Percentiles rank a stretch among this genome's conserved stretches.
Conservation (phyloP, 2,329 filamentous ascomycete species). For the Neurospora crassa region DNA sequence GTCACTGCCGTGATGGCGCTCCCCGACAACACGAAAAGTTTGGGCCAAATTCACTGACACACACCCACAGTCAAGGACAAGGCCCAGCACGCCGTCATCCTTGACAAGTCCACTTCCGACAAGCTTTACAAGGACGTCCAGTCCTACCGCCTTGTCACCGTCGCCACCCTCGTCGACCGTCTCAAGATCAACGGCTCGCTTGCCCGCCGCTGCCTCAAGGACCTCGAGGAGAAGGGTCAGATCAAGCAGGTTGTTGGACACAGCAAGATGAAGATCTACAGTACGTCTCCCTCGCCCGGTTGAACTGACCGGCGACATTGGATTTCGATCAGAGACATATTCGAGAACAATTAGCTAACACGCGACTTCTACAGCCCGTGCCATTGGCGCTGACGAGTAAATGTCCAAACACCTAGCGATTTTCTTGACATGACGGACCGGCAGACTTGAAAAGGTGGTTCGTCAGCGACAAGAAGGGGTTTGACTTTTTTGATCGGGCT, state of each 20-base stretch:
- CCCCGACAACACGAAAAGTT: neutral
- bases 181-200: slow-evolving; percentile 99
- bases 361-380: slow-evolving; percentile 40
- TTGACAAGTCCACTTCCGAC: slow-evolving; percentile 95
- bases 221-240: slow-evolving; percentile 95
- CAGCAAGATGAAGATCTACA: slow-evolving; percentile 99
- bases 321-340: neutral
- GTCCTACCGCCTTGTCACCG: slow-evolving; percentile 98
- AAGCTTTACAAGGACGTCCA: slow-evolving; percentile 99
- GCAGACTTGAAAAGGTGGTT: slow-evolving; percentile 17
- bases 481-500: slow-evolving; percentile 21
- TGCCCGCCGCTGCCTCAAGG: slow-evolving; percentile 77
- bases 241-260: slow-evolving; percentile 97
- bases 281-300: slow-evolving; percentile 31
- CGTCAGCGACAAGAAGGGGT: slow-evolving; percentile 11
- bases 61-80: slow-evolving; percentile 83
- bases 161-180: slow-evolving; percentile 96
- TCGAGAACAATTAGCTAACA: slow-evolving; percentile 15
- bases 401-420: slow-evolving; percentile 12
- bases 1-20: neutral
- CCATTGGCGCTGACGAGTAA: slow-evolving; percentile 44
- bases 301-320: neutral
- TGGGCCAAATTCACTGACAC: slow-evolving; percentile 10
- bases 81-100: slow-evolving; percentile 97
- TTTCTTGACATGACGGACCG: slow-evolving; percentile 17